These are phyloP conservation scores for Corylus americana DNA, from an alignment of 306 rosid species.

Conservation along the genomic window DNA sequence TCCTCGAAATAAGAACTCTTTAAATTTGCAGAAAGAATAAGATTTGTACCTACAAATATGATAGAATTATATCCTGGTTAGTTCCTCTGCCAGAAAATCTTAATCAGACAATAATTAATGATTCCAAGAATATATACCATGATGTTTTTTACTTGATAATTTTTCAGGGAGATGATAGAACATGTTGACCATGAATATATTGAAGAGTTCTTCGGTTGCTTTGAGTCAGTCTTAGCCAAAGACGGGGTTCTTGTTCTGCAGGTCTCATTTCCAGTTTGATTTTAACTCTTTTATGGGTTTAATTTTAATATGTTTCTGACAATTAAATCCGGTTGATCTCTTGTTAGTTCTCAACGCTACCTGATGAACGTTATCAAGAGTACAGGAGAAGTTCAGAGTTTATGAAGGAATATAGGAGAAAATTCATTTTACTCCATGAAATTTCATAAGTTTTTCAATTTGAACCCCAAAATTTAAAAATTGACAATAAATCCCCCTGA, in stretches of 20 bases:
- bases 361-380: conserved; percentile 76
- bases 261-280: conserved; percentile 31
- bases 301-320: background rate
- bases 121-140: background rate
- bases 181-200: conserved; percentile 82
- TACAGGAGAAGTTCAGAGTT: conserved; percentile 82
- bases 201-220: conserved; percentile 74
- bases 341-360: conserved; percentile 69
- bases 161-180: conserved; percentile 87
- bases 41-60: conserved; percentile 31
- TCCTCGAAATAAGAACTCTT: no score
- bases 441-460: no score
- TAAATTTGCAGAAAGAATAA: no score
- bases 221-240: conserved; percentile 69
- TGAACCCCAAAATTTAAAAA: no score
- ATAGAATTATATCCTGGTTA: conserved; percentile 85
- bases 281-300: no score
- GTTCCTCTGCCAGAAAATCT: conserved; percentile 16
- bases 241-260: conserved; percentile 77
- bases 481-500: no score
- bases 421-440: no score
- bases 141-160: background rate
- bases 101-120: background rate
- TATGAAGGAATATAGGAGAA: conserved; percentile 59
- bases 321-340: background rate